These are phyloP conservation scores for Waitea zeae DNA, from an alignment of 1,284 basidiomycete species.

Conservation along the genomic window DNA sequence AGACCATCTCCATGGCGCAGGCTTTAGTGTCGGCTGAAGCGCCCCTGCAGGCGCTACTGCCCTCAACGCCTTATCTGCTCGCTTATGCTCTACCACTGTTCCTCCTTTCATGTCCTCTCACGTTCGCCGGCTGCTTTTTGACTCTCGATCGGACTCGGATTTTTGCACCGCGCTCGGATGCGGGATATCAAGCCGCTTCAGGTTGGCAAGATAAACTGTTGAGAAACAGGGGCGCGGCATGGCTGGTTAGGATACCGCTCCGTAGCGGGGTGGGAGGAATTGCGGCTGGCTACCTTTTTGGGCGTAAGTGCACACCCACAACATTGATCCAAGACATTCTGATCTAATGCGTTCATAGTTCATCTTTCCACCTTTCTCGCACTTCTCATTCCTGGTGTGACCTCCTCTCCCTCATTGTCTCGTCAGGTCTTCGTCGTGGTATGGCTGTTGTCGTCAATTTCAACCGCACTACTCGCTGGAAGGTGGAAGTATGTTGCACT, in stretches of 20 bases:
- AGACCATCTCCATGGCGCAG: too few relatives aligned
- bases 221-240: too few relatives aligned
- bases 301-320: slow-evolving; percentile 21
- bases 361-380: slow-evolving; percentile 42
- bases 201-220: too few relatives aligned
- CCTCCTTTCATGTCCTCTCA: slow-evolving; percentile 26
- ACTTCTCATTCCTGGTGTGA: slow-evolving; percentile 34
- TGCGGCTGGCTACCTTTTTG: slow-evolving; percentile 37
- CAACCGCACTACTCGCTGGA: slow-evolving; percentile 27
- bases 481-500: slow-evolving; percentile 30
- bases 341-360: slow-evolving; percentile 17
- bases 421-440: slow-evolving; percentile 35
- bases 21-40: too few relatives aligned
- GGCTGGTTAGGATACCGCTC: neutral
- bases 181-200: slow-evolving; percentile 7
- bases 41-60: neutral
- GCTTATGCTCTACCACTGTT: slow-evolving; percentile 12
- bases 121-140: slow-evolving; percentile 47
- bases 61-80: slow-evolving; percentile 8
- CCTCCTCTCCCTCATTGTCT: slow-evolving; percentile 23
- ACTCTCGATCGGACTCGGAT: slow-evolving; percentile 47
- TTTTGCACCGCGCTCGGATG: slow-evolving; percentile 29
- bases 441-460: slow-evolving; percentile 33
- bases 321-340: neutral
- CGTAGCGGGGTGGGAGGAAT: slow-evolving; percentile 43